Evolutionary conservation across 768 basidiomycete genomes (phyloP).

Genomic region (Tricholoma terreum): DNA sequence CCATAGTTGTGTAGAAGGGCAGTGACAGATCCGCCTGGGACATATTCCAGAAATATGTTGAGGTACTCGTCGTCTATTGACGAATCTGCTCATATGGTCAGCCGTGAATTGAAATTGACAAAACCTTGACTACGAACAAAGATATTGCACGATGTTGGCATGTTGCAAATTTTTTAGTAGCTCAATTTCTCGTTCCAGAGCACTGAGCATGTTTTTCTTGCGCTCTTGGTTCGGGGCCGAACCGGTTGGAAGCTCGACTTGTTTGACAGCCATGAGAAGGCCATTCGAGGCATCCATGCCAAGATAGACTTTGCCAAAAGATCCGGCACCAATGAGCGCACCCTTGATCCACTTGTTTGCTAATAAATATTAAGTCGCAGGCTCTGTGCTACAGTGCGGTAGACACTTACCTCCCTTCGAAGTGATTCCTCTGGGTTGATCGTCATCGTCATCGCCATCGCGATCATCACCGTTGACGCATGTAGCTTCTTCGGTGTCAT

Average conservation of each 20-base stretch:
- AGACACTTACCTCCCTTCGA: conserved; percentile 47
- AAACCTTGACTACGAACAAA: conserved; percentile 56
- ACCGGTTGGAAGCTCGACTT: conserved; percentile 88
- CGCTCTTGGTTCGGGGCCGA: conserved; percentile 86
- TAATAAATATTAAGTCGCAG: conserved; percentile 22
- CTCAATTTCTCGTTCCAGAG: conserved; percentile 92
- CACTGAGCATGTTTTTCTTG: conserved; percentile 90
- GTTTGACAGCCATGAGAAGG: conserved; percentile 95
- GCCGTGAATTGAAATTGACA: background rate
- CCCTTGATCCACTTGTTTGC: conserved; percentile 97
- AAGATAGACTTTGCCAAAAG: conserved; percentile 93
- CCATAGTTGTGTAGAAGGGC: conserved; percentile 88
- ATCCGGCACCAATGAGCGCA: conserved; percentile 91
- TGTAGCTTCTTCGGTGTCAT: conserved; percentile 48
- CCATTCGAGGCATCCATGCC: conserved; percentile 93
- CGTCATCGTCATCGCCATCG: conserved; percentile 29
- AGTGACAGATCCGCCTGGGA: conserved; percentile 92
- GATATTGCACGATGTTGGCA: conserved; percentile 96
- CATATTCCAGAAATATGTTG: conserved; percentile 97
- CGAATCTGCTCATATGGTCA: conserved; percentile 61
- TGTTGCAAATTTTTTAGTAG: conserved; percentile 90
- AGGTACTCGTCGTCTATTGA: conserved; percentile 87
- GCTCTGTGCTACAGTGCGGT: background rate
- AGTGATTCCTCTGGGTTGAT: conserved; percentile 49
- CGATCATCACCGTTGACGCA: conserved; percentile 41